Conservation (phyloP, 768 basidiomycete genomes). For the Mycena vitilis region DNA sequence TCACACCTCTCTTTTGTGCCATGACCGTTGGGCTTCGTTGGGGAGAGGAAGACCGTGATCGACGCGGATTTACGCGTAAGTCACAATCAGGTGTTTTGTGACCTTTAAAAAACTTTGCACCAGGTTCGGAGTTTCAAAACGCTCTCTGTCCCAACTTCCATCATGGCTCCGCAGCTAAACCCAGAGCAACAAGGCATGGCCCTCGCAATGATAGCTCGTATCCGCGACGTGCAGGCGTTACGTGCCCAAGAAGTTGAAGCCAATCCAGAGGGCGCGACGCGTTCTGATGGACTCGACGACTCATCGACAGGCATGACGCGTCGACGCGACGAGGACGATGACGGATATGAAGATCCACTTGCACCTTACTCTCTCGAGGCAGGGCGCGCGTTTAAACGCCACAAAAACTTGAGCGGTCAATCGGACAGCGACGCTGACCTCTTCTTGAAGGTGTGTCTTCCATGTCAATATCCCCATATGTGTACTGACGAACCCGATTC, state of each 20-base stretch:
- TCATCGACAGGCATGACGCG: neutral
- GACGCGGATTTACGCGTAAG: neutral
- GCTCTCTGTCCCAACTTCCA: too few species aligned
- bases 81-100: neutral
- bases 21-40: too few species aligned
- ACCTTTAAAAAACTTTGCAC: constrained; percentile 14
- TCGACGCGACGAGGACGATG: neutral
- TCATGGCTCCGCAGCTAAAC: too few species aligned
- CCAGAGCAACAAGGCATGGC: too few species aligned
- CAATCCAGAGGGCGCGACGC: neutral
- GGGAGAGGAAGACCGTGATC: neutral
- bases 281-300: neutral
- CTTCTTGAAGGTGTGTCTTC: constrained; percentile 4
- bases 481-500: neutral
- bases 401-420: neutral
- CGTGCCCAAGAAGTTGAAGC: too few species aligned
- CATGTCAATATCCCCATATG: neutral
- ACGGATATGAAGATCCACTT: neutral
- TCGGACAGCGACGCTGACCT: neutral
- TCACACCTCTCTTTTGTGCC: neutral
- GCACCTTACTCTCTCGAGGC: constrained; percentile 9
- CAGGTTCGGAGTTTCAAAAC: too few species aligned
- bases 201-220: too few species aligned
- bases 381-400: constrained; percentile 17
- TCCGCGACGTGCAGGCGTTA: too few species aligned